A percentile compares a stretch with the other conserved stretches of the same genome.
These are phyloP conservation scores for Kodamaea plutei DNA, from an alignment of 1,139 yeast genomes.

Conservation along the genomic window DNA sequence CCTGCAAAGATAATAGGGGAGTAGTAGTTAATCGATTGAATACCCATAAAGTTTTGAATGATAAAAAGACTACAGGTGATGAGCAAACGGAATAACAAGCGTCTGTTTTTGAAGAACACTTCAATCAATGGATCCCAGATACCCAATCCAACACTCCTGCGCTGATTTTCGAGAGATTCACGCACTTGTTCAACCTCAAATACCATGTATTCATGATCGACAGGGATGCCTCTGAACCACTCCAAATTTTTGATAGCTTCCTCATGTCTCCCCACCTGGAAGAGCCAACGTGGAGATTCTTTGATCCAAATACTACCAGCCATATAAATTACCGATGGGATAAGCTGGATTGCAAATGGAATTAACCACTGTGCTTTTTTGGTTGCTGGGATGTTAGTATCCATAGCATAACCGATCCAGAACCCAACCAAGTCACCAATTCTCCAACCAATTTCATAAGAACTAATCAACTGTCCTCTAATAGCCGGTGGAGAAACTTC, in stretches of 20 bases:
- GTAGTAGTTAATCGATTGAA: constrained; percentile 44
- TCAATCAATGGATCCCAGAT: constrained; percentile 36
- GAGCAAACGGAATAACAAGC: constrained; percentile 26
- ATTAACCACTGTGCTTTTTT: constrained; percentile 38
- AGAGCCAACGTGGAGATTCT: constrained; percentile 41
- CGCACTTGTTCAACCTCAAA: constrained; percentile 33
- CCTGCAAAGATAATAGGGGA: constrained; percentile 39
- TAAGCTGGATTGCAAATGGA: constrained; percentile 41
- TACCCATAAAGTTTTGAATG: constrained; percentile 43
- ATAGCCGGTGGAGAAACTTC: constrained; percentile 41
- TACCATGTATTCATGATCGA: constrained; percentile 33
- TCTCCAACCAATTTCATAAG: constrained; percentile 44
- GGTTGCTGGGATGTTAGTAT: constrained; percentile 25
- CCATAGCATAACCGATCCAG: constrained; percentile 42
- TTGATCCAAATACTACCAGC: constrained; percentile 32
- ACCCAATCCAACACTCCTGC: constrained; percentile 31
- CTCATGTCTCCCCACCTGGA: constrained; percentile 32
- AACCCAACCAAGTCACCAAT: constrained; percentile 42
- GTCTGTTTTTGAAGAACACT: constrained; percentile 28
- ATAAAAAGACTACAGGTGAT: constrained; percentile 36
- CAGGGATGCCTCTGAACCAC: constrained; percentile 38
- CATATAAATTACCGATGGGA: constrained; percentile 38
- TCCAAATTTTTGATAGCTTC: constrained; percentile 33
- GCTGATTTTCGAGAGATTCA: constrained; percentile 24
- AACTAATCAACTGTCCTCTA: constrained; percentile 35